Conservation (phyloP, 2,329 filamentous ascomycete genomes). For the Didymosphaeria variabile region DNA sequence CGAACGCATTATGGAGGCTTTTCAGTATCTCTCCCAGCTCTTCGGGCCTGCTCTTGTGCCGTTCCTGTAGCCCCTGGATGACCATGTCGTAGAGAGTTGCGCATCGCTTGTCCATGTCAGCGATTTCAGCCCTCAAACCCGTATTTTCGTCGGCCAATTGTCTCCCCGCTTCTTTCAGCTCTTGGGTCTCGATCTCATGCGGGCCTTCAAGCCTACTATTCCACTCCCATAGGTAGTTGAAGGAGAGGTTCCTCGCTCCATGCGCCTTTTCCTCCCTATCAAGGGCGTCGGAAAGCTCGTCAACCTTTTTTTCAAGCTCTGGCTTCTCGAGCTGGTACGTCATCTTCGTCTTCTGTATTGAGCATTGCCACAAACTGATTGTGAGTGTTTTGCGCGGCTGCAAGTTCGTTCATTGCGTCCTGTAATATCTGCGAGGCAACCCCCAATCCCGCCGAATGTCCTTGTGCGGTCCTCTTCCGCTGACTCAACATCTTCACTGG, state of each 20-base stretch:
- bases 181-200: background rate
- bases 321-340: background rate
- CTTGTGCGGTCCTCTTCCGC: background rate
- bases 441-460: background rate
- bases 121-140: background rate
- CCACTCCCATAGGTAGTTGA: background rate
- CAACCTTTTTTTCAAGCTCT: background rate
- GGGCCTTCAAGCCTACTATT: background rate
- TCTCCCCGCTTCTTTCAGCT: background rate
- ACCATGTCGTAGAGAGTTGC: background rate
- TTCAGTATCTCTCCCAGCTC: no score
- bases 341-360: no score
- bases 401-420: background rate
- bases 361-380: background rate
- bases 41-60: background rate
- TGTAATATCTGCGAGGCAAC: background rate
- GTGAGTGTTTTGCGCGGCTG: background rate
- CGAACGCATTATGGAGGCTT: background rate
- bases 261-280: background rate
- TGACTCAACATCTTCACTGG: background rate
- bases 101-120: background rate
- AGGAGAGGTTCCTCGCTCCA: background rate
- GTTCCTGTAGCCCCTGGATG: background rate
- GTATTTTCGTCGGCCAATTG: background rate
- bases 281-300: background rate